A percentile compares a stretch with the other conserved stretches of the same genome.
These are phyloP conservation scores for Aspergillus sergii DNA, from an alignment of 2,329 filamentous ascomycete genomes.

Conservation along the genomic window DNA sequence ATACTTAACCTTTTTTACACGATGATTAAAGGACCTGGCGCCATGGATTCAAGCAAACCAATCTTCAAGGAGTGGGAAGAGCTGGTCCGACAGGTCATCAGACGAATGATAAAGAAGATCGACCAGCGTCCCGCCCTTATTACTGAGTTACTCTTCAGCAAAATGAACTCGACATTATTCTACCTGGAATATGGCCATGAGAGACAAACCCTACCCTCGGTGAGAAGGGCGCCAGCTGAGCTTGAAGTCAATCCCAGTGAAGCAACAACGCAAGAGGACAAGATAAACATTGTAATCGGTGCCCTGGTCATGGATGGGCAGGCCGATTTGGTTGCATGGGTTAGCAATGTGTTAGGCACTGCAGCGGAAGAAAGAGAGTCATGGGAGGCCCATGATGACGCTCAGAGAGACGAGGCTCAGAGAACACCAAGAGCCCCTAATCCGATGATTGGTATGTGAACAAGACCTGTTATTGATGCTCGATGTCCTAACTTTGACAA, in stretches of 20 bases:
- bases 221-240: conserved; percentile 73
- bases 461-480: neutral
- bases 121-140: conserved; percentile 82
- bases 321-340: conserved; percentile 75
- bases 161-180: conserved; percentile 78
- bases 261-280: conserved; percentile 63
- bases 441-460: conserved; percentile 50
- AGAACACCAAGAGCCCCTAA: conserved; percentile 33
- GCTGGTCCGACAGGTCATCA: conserved; percentile 79
- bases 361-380: conserved; percentile 73
- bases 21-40: conserved; percentile 87
- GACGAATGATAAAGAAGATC: conserved; percentile 79
- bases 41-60: conserved; percentile 67
- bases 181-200: conserved; percentile 92
- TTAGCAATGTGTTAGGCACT: conserved; percentile 69
- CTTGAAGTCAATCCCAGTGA: conserved; percentile 77
- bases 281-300: conserved; percentile 78
- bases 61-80: conserved; percentile 90
- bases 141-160: conserved; percentile 93
- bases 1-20: conserved; percentile 85
- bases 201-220: conserved; percentile 68
- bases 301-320: conserved; percentile 80
- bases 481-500: conserved; percentile 31
- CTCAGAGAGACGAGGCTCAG: conserved; percentile 59
- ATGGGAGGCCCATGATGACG: conserved; percentile 74